Conservation (phyloP, 768 basidiomycete genomes). For the Kwoniella heveanensis region DNA sequence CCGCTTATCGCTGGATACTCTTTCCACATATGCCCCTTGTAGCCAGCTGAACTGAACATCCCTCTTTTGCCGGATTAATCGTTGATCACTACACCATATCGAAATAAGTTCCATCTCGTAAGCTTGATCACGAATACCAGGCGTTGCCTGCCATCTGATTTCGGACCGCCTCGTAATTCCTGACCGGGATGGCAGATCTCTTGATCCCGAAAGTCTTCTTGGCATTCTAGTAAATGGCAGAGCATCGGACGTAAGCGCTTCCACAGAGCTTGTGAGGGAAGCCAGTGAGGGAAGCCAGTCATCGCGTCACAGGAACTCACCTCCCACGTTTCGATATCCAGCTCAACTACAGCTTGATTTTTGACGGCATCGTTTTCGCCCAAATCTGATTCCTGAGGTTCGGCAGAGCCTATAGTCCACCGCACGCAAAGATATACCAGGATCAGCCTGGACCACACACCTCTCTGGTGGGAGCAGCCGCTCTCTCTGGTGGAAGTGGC, state of each 20-base stretch:
- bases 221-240: slow-evolving; percentile 65
- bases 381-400: slow-evolving; percentile 67
- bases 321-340: slow-evolving; percentile 87
- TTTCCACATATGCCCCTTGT: neutral
- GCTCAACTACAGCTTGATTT: slow-evolving; percentile 84
- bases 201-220: slow-evolving; percentile 83
- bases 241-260: neutral
- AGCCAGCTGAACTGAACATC: neutral
- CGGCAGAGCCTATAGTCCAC: slow-evolving; percentile 62
- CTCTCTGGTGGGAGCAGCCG: too few species aligned
- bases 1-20: neutral
- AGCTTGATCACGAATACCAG: slow-evolving; percentile 35
- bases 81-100: too few species aligned
- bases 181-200: slow-evolving; percentile 72
- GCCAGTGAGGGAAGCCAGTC: too few species aligned
- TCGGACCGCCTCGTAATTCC: slow-evolving; percentile 57
- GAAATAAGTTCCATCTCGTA: too few species aligned
- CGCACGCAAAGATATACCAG: neutral
- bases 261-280: neutral
- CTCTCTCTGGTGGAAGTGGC: too few species aligned
- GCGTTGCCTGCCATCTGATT: slow-evolving; percentile 20
- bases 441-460: neutral
- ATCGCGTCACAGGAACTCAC: slow-evolving; percentile 61
- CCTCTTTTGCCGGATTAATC: neutral
- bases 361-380: slow-evolving; percentile 68